Evolutionary conservation across 345 rosid species (phyloP), one percentile per base, ranked within the genome.

Genomic region (Limnanthes douglasii): DNA sequence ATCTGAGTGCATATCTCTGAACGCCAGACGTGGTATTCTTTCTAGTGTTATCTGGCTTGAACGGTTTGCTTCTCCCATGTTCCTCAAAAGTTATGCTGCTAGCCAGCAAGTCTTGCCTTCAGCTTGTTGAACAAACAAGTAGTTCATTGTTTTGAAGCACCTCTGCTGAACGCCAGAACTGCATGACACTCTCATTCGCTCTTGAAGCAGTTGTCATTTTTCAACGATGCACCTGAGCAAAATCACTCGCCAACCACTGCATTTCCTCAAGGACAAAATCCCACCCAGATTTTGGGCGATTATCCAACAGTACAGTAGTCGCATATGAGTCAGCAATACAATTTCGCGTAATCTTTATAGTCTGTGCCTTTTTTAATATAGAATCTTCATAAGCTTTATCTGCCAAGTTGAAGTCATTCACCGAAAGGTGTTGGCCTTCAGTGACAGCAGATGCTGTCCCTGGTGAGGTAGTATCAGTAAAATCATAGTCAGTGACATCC

Each of bases 161-260:
- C 57, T 72, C 69, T 6, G 69, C 59, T 16, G 75, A 60, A 53
- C 49, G 64, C 93, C 93, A 79, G 54, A 75, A 79, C 50, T 65
- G 66, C 86, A 72, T 66, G 35, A 79, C 82, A 60, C 75, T 73
- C 41, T 75, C 64, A 43, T 58, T 41, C 46, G 67, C 37, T 61
- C 65, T 21, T 65, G 66, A 33, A 56, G 93, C 86, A 52, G 79
- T 74, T 38, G 86, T 80, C 64, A 57, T 67, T 59, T 80, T 80
- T 86, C 93, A 80, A 33, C 75, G 68, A 19, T 86, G 93, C 57
- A 75, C 93, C 93, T 80, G 93, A 0, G 79, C 68, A 67, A 80
- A 67, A 55, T 80, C 93, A 65, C 69, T 75, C 41, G 93, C 93
- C 60, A 80, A 41, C 93, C 93, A 80, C 22, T 66, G 56, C 85